Percentiles rank a stretch among this genome's conserved stretches.
Evolutionary conservation across 2,329 filamentous ascomycete species (phyloP).

Genomic region (Cytospora chrysosperma): DNA sequence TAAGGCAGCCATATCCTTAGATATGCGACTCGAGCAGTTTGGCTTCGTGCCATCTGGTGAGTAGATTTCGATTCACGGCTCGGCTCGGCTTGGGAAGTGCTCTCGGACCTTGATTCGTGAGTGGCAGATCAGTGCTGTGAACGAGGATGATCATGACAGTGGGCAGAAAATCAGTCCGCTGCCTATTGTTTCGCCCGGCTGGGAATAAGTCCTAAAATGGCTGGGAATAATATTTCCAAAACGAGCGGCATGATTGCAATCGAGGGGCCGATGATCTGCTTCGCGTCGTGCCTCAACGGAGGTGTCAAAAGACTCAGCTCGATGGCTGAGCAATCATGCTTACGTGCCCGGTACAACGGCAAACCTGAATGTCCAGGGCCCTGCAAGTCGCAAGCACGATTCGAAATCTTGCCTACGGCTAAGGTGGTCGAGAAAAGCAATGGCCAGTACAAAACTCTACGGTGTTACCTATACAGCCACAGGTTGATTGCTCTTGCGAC

Average conservation of each 20-base stretch:
- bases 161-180: too few relatives aligned
- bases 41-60: neutral
- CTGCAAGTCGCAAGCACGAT: neutral
- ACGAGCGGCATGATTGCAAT: constrained; percentile 8
- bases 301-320: neutral
- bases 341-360: neutral
- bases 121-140: constrained; percentile 4
- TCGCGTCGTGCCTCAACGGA: constrained; percentile 12
- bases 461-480: neutral
- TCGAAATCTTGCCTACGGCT: neutral
- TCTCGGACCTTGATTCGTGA: neutral
- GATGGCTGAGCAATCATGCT: neutral
- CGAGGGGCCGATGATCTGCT: constrained; percentile 14
- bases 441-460: neutral
- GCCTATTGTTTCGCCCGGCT: neutral
- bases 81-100: neutral
- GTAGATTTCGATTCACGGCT: neutral
- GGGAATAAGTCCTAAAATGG: too few relatives aligned
- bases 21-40: too few relatives aligned
- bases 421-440: neutral
- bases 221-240: neutral
- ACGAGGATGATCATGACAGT: neutral
- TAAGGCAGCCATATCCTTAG: too few relatives aligned
- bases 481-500: neutral
- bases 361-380: neutral